These are phyloP conservation scores for Mortierella sp. DNA, from an alignment of 371 early-diverging fungal genomes.

Conservation along the genomic window DNA sequence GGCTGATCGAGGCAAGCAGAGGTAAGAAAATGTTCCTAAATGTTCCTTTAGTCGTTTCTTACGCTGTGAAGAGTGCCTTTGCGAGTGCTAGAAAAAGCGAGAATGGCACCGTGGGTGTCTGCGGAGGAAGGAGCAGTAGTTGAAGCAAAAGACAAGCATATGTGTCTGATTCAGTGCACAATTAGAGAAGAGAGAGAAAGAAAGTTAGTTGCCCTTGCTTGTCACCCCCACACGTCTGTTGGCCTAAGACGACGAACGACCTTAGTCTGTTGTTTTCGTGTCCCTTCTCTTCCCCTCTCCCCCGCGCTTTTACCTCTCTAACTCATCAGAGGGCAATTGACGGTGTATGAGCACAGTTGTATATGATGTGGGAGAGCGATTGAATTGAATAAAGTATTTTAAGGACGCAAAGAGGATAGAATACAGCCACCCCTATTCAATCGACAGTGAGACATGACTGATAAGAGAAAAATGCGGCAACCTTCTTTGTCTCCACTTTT, in stretches of 20 bases:
- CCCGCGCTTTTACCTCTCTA: not conserved
- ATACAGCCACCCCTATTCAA: not conserved
- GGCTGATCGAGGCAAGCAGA: not conserved
- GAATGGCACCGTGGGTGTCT: not conserved
- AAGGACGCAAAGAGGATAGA: not conserved
- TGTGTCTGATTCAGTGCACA: too few species aligned
- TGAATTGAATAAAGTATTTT: not conserved
- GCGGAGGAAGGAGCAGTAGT: not conserved
- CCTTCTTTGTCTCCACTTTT: slow-evolving; percentile 57
- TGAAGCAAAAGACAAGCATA: not conserved
- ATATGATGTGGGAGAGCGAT: not conserved
- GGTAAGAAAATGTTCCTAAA: not conserved
- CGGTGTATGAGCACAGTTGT: not conserved
- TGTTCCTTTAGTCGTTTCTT: slow-evolving; percentile 8
- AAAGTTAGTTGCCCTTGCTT: too few species aligned
- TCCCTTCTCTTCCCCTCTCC: not conserved
- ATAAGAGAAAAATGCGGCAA: slow-evolving; percentile 41
- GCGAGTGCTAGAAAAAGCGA: not conserved
- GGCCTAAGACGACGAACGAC: too few species aligned
- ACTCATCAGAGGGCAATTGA: not conserved
- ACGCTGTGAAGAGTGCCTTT: not conserved
- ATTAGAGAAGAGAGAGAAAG: too few species aligned
- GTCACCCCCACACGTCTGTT: too few species aligned
- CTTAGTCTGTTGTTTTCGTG: too few species aligned
- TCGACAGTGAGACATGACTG: not conserved